These are phyloP conservation scores for Carpinus viminea DNA, from an alignment of 306 rosid species.

Conservation along the genomic window DNA sequence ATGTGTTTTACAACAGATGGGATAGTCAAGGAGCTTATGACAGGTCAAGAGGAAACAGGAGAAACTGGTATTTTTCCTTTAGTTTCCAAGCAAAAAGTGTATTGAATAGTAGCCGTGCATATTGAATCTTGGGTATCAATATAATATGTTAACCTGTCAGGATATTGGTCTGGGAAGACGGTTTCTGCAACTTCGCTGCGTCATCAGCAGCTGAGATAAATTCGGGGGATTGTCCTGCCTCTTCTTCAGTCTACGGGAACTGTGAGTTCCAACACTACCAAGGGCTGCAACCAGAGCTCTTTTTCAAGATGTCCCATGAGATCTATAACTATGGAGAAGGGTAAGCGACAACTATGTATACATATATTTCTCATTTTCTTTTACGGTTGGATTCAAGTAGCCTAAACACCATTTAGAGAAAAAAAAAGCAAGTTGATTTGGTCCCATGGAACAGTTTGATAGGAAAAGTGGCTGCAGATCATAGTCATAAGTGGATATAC, in stretches of 20 bases:
- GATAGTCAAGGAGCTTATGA: constrained; percentile 93
- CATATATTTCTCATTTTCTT: not conserved
- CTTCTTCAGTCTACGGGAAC: constrained; percentile 60
- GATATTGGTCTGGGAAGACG: constrained; percentile 99
- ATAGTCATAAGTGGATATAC: constrained; percentile 94
- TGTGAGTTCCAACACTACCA: constrained; percentile 70
- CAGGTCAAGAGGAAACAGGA: constrained; percentile 97
- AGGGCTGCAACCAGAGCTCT: constrained; percentile 92
- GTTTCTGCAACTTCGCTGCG: constrained; percentile 92
- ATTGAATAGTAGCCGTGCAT: not conserved
- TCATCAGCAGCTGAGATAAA: constrained; percentile 70
- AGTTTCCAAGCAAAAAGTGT: not conserved
- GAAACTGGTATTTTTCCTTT: constrained; percentile 65
- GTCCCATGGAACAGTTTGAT: constrained; percentile 62
- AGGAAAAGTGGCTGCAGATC: constrained; percentile 98
- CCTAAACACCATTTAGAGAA: not conserved
- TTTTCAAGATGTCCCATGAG: constrained; percentile 99
- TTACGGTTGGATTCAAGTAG: not conserved
- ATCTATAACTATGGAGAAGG: constrained; percentile 99
- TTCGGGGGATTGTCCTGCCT: constrained; percentile 51
- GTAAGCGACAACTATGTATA: constrained; percentile 27
- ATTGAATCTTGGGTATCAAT: not conserved
- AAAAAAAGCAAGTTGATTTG: not conserved
- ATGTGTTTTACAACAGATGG: constrained; percentile 60
- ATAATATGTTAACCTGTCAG: constrained; percentile 41